Evolutionary conservation across 352 stramenopile genomes (phyloP).

Genomic region (Phytophthora crassamura): DNA sequence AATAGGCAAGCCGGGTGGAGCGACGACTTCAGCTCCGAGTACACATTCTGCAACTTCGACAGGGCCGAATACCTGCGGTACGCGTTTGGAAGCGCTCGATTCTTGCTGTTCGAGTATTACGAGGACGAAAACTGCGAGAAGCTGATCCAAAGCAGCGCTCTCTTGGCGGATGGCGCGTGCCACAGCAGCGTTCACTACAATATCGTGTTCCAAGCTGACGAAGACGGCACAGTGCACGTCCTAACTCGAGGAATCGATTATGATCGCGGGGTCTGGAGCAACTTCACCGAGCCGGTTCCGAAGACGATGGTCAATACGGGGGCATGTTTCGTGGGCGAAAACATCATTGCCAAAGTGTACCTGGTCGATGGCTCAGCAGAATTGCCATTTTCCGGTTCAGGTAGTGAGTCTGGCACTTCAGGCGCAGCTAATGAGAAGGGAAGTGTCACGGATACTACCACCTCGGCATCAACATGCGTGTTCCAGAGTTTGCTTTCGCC

Average conservation of each 20-base stretch:
- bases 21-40: not conserved
- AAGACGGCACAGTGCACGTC: not conserved
- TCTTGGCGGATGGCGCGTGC: not conserved
- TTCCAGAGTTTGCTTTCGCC: too few relatives aligned
- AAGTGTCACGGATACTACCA: not conserved
- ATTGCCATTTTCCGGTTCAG: not conserved
- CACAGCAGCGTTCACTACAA: conserved; percentile 6
- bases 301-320: conserved; percentile 3
- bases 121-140: not conserved
- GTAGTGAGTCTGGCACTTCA: too few relatives aligned
- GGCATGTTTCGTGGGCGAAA: conserved; percentile 1
- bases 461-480: too few relatives aligned
- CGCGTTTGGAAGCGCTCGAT: not conserved
- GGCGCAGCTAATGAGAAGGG: too few relatives aligned
- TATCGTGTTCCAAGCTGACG: not conserved
- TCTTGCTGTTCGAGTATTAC: conserved; percentile 5
- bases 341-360: conserved; percentile 9
- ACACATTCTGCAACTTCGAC: conserved; percentile 4
- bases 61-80: conserved; percentile 1
- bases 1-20: conserved; percentile 1
- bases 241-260: conserved; percentile 4
- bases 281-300: conserved; percentile 6
- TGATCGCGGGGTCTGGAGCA: conserved; percentile 2
- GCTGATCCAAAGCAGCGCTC: conserved; percentile 1
- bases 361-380: conserved; percentile 4